phyloP scores from a whole-genome alignment of 2,329 filamentous ascomycete genomes.

The Fusarium equiseti region DNA sequence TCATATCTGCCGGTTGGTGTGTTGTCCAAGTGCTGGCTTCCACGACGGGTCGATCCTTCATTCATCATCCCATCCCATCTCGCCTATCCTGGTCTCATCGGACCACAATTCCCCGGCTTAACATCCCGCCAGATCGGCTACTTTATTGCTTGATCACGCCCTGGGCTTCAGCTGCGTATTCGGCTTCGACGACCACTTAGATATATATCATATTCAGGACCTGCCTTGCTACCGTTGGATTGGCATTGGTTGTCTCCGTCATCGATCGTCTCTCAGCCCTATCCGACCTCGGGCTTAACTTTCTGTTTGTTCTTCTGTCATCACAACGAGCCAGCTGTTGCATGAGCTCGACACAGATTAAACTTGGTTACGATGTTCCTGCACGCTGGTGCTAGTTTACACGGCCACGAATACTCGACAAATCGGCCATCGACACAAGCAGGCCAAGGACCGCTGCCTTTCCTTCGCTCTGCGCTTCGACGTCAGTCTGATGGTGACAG shows the following conservation, averaged over 20 bases:
- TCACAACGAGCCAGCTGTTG: constrained; percentile 24
- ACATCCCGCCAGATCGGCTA: constrained; percentile 44
- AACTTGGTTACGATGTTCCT: constrained; percentile 63
- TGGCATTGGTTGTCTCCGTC: constrained; percentile 1
- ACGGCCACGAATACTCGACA: constrained; percentile 70
- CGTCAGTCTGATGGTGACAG: constrained; percentile 50
- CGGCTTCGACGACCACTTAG: constrained; percentile 30
- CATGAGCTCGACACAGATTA: constrained; percentile 35
- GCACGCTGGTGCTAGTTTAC: constrained; percentile 69
- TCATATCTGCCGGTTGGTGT: constrained; percentile 22
- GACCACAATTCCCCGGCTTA: constrained; percentile 41
- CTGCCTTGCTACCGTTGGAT: constrained; percentile 15
- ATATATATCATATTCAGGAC: constrained; percentile 38
- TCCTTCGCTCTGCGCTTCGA: constrained; percentile 59
- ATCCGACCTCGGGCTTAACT: constrained; percentile 1
- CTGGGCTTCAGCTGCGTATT: constrained; percentile 29
- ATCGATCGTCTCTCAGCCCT: background rate
- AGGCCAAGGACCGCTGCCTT: constrained; percentile 53
- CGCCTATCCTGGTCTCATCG: constrained; percentile 46
- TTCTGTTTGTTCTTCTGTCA: background rate
- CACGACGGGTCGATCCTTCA: constrained; percentile 26
- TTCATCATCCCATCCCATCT: constrained; percentile 42
- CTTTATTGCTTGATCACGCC: constrained; percentile 38
- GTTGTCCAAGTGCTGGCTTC: constrained; percentile 42
- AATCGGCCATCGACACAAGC: constrained; percentile 51